A percentile compares a stretch with the other conserved stretches of the same genome.
These are phyloP conservation scores for Sanghuangporus baumii DNA, from an alignment of 1,284 basidiomycete species.

Conservation along the genomic window DNA sequence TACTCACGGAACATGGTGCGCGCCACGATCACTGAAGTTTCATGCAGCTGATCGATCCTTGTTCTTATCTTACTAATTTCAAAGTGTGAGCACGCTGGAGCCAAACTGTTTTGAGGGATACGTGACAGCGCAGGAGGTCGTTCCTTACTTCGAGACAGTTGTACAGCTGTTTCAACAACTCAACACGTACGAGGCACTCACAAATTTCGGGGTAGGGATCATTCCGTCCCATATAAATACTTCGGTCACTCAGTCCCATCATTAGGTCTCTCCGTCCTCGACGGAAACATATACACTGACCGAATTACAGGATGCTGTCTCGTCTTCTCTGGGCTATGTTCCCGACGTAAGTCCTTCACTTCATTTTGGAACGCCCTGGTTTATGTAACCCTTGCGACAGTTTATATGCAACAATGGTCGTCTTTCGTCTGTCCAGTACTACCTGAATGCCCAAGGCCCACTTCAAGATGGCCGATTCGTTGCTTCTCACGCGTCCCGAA, in stretches of 20 bases:
- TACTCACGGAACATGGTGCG: slow-evolving; percentile 18
- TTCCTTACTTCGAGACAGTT: slow-evolving; percentile 20
- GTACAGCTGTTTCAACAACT: slow-evolving; percentile 20
- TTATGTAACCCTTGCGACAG: not conserved
- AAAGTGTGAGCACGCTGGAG: slow-evolving; percentile 20
- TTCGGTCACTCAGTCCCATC: not conserved
- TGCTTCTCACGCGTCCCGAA: slow-evolving; percentile 10
- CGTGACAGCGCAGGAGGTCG: slow-evolving; percentile 15
- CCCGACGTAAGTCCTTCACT: slow-evolving; percentile 16
- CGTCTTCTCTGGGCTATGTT: slow-evolving; percentile 16
- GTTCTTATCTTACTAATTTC: not conserved
- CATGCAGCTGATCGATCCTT: not conserved
- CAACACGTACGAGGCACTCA: slow-evolving; percentile 21
- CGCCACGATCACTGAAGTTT: not conserved
- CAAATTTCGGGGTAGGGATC: slow-evolving; percentile 15
- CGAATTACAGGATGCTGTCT: slow-evolving; percentile 20
- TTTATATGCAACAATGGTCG: slow-evolving; percentile 1
- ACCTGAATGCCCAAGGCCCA: slow-evolving; percentile 18
- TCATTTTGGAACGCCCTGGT: not conserved
- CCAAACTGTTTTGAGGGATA: slow-evolving; percentile 19
- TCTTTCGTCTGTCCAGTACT: slow-evolving; percentile 15
- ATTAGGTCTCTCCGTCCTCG: not conserved
- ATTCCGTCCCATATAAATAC: not conserved
- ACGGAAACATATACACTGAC: slow-evolving; percentile 18
- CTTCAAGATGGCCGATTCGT: slow-evolving; percentile 17